These are phyloP conservation scores for Verticillium nonalfalfae DNA, from an alignment of 2,329 filamentous ascomycete genomes.

Conservation along the genomic window DNA sequence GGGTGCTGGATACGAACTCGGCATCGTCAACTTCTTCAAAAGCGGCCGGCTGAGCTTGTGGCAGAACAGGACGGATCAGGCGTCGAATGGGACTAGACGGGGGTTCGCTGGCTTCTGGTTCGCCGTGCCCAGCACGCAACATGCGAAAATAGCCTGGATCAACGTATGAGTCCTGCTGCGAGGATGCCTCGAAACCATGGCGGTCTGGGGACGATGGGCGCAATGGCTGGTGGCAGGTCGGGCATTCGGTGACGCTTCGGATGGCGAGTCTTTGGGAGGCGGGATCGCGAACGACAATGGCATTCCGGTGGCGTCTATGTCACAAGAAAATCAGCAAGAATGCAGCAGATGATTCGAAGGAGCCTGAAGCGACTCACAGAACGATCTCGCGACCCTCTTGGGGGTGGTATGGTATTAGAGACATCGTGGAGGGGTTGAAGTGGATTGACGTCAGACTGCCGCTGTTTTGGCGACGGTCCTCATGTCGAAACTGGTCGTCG, in stretches of 20 bases:
- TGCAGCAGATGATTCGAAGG: not conserved
- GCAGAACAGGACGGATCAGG: slow-evolving; percentile 39
- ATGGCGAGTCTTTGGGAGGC: slow-evolving; percentile 80
- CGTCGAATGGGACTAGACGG: slow-evolving; percentile 49
- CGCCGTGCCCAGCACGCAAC: slow-evolving; percentile 56
- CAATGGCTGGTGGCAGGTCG: slow-evolving; percentile 79
- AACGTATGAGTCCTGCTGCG: slow-evolving; percentile 60
- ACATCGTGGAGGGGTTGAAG: slow-evolving; percentile 33
- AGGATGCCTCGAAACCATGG: slow-evolving; percentile 14
- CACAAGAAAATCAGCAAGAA: not conserved
- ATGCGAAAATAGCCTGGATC: slow-evolving; percentile 94
- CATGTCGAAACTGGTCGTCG: not conserved
- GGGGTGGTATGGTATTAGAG: slow-evolving; percentile 69
- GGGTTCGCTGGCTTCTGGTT: slow-evolving; percentile 32
- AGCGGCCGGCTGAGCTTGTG: slow-evolving; percentile 11
- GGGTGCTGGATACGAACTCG: slow-evolving; percentile 45
- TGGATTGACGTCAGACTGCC: not conserved
- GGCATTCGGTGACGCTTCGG: slow-evolving; percentile 71
- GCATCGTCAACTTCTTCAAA: slow-evolving; percentile 23
- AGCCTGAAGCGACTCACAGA: slow-evolving; percentile 50
- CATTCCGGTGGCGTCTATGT: slow-evolving; percentile 79
- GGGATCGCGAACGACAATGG: slow-evolving; percentile 86
- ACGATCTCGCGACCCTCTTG: slow-evolving; percentile 73
- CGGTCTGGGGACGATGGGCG: slow-evolving; percentile 41
- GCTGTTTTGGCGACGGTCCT: not conserved